Evolutionary conservation across 2,329 filamentous ascomycete species (phyloP).

Genomic region (Cytospora paraplurivora): DNA sequence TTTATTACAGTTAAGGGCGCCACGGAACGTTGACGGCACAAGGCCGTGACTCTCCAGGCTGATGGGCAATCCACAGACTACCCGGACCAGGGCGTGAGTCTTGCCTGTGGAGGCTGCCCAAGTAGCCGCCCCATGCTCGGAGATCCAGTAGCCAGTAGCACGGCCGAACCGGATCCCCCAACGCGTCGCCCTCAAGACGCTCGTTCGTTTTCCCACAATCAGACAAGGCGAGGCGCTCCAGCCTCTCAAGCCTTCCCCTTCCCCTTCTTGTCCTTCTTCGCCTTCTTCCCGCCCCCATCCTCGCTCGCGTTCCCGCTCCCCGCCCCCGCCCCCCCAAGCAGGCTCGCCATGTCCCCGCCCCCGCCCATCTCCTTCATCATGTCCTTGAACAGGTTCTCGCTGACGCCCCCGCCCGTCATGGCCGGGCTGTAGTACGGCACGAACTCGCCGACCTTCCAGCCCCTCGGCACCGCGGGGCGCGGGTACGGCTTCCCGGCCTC

Average conservation of each 20-base stretch:
- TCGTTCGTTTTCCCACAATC: too few relatives aligned
- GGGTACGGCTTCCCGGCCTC: slow-evolving; percentile 67
- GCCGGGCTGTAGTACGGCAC: slow-evolving; percentile 87
- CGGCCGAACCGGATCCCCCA: too few relatives aligned
- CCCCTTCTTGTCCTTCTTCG: slow-evolving; percentile 52
- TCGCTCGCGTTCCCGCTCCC: slow-evolving; percentile 35
- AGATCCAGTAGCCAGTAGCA: too few relatives aligned
- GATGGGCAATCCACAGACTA: too few relatives aligned
- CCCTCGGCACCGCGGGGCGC: slow-evolving; percentile 73
- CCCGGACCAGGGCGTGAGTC: too few relatives aligned
- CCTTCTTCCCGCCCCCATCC: slow-evolving; percentile 39
- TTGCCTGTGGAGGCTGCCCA: too few relatives aligned
- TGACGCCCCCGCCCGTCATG: slow-evolving; percentile 89
- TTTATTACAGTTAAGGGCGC: too few relatives aligned
- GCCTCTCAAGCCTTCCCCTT: slow-evolving; percentile 45
- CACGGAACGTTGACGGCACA: too few relatives aligned
- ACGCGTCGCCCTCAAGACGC: too few relatives aligned
- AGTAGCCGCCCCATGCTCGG: too few relatives aligned
- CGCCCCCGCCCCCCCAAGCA: slow-evolving; percentile 33
- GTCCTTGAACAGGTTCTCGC: slow-evolving; percentile 91
- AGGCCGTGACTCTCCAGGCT: too few relatives aligned
- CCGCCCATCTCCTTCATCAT: slow-evolving; percentile 91
- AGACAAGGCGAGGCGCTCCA: background rate
- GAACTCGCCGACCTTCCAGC: slow-evolving; percentile 87
- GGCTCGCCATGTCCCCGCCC: slow-evolving; percentile 35